A percentile compares a stretch with the other conserved stretches of the same genome.
Evolutionary conservation across 164 flowering plant genomes (phyloP).

Genomic region (Berberis vulgaris): DNA sequence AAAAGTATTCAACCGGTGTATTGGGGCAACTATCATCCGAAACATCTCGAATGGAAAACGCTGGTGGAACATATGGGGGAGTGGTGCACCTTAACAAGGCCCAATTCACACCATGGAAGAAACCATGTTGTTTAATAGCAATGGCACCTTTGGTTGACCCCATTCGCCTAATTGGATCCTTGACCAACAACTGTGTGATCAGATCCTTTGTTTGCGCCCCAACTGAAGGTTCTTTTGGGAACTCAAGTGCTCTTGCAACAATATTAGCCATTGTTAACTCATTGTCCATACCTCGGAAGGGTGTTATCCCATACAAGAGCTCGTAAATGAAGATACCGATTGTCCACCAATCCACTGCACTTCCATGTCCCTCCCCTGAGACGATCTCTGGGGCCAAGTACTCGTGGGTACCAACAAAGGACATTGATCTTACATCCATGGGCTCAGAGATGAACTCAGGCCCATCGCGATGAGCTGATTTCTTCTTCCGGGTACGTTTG

Average conservation of each 20-base stretch:
- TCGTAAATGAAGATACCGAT: conserved; percentile 73
- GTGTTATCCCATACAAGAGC: conserved; percentile 66
- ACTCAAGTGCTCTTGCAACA: conserved; percentile 76
- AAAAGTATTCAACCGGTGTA: conserved; percentile 58
- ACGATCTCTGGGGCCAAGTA: conserved; percentile 87
- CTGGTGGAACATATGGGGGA: conserved; percentile 61
- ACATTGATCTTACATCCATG: conserved; percentile 68
- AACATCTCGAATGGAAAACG: conserved; percentile 1
- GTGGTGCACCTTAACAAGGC: conserved; percentile 65
- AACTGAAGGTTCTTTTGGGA: conserved; percentile 57
- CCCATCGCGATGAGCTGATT: conserved; percentile 18
- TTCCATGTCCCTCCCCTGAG: conserved; percentile 86
- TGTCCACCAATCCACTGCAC: conserved; percentile 96
- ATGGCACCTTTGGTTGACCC: conserved; percentile 81
- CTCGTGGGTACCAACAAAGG: conserved; percentile 91
- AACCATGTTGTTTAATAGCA: conserved; percentile 62
- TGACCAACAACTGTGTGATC: conserved; percentile 43
- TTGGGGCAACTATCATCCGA: conserved; percentile 38
- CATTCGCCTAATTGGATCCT: conserved; percentile 59
- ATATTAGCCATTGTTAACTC: conserved; percentile 76
- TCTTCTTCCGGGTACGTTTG: conserved; percentile 47
- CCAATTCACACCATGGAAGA: conserved; percentile 86
- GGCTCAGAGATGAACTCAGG: conserved; percentile 73
- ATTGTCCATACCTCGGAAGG: conserved; percentile 63
- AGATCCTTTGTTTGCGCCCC: conserved; percentile 45